phyloP scores from a whole-genome alignment of 2,329 filamentous ascomycete species.

The Massarina eburnea region DNA sequence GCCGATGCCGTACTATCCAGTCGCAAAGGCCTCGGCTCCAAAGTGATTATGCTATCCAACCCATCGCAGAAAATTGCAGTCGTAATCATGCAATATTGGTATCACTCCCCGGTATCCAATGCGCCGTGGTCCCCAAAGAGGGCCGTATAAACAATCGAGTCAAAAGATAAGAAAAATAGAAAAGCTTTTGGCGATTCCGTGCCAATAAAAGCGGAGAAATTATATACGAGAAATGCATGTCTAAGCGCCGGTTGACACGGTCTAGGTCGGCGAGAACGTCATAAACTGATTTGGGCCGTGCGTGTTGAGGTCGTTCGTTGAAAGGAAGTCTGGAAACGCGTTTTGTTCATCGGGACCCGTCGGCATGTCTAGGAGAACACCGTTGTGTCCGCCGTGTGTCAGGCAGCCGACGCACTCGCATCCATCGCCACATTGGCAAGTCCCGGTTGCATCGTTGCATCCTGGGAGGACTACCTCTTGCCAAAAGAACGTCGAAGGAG shows the following conservation, averaged over 20 bases:
- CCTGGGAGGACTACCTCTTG: constrained; percentile 40
- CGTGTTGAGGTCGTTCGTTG: not conserved
- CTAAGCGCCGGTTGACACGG: not conserved
- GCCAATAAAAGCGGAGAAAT: no score
- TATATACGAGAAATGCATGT: not conserved
- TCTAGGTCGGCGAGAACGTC: constrained; percentile 5
- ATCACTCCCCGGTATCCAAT: no score
- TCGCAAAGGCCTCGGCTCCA: no score
- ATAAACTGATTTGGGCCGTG: not conserved
- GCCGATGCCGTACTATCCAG: no score
- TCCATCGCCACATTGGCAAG: constrained; percentile 55
- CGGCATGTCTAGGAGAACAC: constrained; percentile 39
- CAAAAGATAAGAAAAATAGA: no score
- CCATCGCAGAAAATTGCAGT: no score
- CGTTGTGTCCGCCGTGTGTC: constrained; percentile 54
- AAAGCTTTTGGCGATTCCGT: no score
- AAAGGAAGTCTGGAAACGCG: constrained; percentile 3
- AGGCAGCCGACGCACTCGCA: constrained; percentile 57
- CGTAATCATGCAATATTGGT: no score
- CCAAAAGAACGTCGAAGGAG: constrained; percentile 42
- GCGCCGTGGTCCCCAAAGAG: not conserved
- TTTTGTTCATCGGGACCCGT: constrained; percentile 11
- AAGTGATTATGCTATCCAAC: no score
- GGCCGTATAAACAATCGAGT: no score
- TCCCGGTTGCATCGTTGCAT: constrained; percentile 53